Conservation (phyloP, 345 rosid species). For the Geranium rotundifolium region DNA sequence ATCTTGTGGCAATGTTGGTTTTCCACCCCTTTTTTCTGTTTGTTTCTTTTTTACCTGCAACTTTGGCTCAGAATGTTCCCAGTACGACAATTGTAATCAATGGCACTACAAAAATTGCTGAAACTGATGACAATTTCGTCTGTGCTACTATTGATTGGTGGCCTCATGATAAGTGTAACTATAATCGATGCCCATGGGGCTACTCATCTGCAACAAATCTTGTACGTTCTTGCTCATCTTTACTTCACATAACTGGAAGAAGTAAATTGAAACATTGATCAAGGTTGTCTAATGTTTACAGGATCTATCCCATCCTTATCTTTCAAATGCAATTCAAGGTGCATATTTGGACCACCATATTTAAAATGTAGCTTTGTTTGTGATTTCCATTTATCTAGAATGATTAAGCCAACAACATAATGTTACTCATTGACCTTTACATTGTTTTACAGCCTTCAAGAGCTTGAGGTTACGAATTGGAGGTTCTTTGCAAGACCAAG, state of each 20-base stretch:
- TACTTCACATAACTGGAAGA: not conserved
- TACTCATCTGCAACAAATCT: slow-evolving; percentile 65
- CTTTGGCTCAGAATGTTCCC: slow-evolving; percentile 32
- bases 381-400: not conserved
- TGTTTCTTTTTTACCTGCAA: slow-evolving; percentile 33
- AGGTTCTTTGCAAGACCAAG: slow-evolving; percentile 96
- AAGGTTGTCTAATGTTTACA: slow-evolving; percentile 20
- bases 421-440: not conserved
- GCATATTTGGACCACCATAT: slow-evolving; percentile 6
- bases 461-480: slow-evolving; percentile 82
- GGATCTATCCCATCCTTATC: slow-evolving; percentile 74
- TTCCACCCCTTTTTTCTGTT: slow-evolving; percentile 21
- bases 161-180: slow-evolving; percentile 97
- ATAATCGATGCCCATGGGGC: slow-evolving; percentile 86
- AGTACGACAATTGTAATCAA: slow-evolving; percentile 37
- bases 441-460: slow-evolving; percentile 44
- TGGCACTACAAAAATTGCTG: slow-evolving; percentile 37
- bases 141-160: slow-evolving; percentile 99
- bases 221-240: slow-evolving; percentile 23
- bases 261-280: not conserved
- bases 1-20: not conserved
- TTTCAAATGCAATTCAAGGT: slow-evolving; percentile 79
- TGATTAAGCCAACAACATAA: too few relatives aligned
- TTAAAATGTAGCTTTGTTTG: not conserved
- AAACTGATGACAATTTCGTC: slow-evolving; percentile 65